These are phyloP conservation scores for Colletotrichum orbiculare DNA, from an alignment of 2,329 filamentous ascomycete species.

Conservation along the genomic window DNA sequence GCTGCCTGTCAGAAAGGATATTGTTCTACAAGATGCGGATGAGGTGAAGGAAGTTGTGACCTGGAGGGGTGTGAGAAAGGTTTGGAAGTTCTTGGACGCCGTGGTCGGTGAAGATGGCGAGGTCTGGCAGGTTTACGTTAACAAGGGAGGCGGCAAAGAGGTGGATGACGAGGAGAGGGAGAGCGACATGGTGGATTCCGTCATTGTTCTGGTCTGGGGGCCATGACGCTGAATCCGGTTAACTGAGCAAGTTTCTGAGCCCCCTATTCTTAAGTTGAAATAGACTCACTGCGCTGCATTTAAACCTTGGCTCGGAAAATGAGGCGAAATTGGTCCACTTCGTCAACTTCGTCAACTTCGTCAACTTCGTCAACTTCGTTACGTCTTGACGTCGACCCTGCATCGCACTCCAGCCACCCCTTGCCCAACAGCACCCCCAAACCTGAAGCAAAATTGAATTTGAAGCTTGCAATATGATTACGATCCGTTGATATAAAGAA, in stretches of 20 bases:
- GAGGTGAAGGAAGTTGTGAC: slow-evolving; percentile 46
- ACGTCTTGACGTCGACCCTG: too few species aligned
- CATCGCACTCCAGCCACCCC: too few species aligned
- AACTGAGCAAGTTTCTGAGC: too few species aligned
- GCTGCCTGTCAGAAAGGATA: slow-evolving; percentile 41
- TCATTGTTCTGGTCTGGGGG: slow-evolving; percentile 56
- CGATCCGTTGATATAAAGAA: neutral
- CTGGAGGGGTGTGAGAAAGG: slow-evolving; percentile 49
- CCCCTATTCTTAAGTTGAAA: too few species aligned
- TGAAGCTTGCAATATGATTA: too few species aligned
- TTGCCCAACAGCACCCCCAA: too few species aligned
- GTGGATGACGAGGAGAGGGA: slow-evolving; percentile 33
- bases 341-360: too few species aligned
- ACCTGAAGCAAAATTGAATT: too few species aligned
- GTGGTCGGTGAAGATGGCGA: slow-evolving; percentile 47
- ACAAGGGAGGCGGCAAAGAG: slow-evolving; percentile 37
- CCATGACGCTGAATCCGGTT: neutral
- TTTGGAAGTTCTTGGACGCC: slow-evolving; percentile 56
- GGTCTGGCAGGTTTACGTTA: slow-evolving; percentile 61
- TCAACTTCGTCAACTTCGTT: too few species aligned
- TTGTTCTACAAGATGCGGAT: slow-evolving; percentile 46
- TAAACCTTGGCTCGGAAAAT: too few species aligned
- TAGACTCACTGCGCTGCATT: too few species aligned
- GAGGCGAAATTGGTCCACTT: too few species aligned
- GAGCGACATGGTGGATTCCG: slow-evolving; percentile 47